Evolutionary conservation across 2,329 filamentous ascomycete genomes (phyloP).

Genomic region (Thelonectria olida): DNA sequence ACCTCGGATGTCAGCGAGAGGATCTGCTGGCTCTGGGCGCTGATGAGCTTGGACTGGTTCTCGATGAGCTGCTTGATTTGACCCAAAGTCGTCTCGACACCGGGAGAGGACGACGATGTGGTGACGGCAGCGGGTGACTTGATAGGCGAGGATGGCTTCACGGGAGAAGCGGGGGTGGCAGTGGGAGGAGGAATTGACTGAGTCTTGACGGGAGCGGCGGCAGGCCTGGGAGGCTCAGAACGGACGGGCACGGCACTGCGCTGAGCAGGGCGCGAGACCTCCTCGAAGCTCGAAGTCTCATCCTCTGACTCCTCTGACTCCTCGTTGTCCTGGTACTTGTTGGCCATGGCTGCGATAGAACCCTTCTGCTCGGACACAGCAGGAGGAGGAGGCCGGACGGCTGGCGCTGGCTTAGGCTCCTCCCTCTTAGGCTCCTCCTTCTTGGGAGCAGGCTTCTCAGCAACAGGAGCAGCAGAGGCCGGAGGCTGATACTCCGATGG

Average conservation of each 20-base stretch:
- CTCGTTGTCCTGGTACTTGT: constrained; percentile 82
- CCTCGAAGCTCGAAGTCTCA: constrained; percentile 86
- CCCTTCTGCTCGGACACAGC: constrained; percentile 85
- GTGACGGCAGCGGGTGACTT: constrained; percentile 37
- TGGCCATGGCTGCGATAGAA: constrained; percentile 85
- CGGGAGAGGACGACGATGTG: constrained; percentile 45
- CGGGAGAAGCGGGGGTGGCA: constrained; percentile 32
- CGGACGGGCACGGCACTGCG: constrained; percentile 56
- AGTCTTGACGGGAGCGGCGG: constrained; percentile 46
- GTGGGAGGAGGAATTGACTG: constrained; percentile 28
- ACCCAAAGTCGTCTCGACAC: constrained; percentile 71
- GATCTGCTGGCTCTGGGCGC: constrained; percentile 80
- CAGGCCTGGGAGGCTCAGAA: constrained; percentile 51
- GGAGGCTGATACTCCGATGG: constrained; percentile 72
- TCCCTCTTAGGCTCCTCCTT: constrained; percentile 62
- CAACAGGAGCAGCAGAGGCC: constrained; percentile 53
- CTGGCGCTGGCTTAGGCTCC: constrained; percentile 60
- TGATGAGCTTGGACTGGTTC: constrained; percentile 80
- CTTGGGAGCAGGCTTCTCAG: constrained; percentile 49
- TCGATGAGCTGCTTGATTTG: constrained; percentile 83
- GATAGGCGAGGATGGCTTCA: constrained; percentile 47
- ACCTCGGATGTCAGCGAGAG: constrained; percentile 75
- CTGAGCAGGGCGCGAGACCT: constrained; percentile 79
- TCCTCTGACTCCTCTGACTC: constrained; percentile 69
- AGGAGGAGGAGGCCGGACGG: constrained; percentile 61